Evolutionary conservation across 306 rosid genomes (phyloP).

Genomic region (Gillenia trifoliata): DNA sequence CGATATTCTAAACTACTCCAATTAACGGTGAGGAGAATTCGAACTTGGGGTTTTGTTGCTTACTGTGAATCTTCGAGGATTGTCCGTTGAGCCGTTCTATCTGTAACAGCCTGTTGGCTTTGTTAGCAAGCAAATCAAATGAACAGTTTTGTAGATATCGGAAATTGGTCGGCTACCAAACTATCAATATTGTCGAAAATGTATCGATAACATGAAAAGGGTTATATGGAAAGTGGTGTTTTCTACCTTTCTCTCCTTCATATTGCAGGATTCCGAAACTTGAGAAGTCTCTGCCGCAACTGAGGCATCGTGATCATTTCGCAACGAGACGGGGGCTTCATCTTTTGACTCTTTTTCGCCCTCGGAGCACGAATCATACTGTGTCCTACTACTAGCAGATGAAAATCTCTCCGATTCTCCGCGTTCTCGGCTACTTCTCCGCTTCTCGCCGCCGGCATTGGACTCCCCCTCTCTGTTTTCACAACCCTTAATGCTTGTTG

Average conservation of each 20-base stretch:
- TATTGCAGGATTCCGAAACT: conserved; percentile 25
- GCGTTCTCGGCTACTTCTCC: conserved; percentile 14
- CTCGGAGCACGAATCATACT: conserved; percentile 50
- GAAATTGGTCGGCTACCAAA: neutral
- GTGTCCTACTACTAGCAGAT: conserved; percentile 50
- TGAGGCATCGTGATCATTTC: conserved; percentile 9
- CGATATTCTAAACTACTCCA: neutral
- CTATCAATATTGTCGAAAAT: neutral
- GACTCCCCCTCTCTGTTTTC: conserved; percentile 18
- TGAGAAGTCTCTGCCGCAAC: conserved; percentile 27
- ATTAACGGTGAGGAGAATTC: too few relatives aligned
- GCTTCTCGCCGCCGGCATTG: conserved; percentile 10
- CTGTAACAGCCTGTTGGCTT: conserved; percentile 53
- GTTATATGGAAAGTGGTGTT: conserved; percentile 9
- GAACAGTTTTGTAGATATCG: neutral
- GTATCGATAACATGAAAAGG: neutral
- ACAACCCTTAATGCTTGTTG: conserved; percentile 12
- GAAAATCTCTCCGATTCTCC: conserved; percentile 43
- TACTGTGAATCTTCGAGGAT: conserved; percentile 25
- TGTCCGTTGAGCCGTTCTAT: conserved; percentile 23
- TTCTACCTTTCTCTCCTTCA: conserved; percentile 42
- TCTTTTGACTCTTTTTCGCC: conserved; percentile 29
- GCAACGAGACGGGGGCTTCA: conserved; percentile 1
- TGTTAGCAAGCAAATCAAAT: conserved; percentile 34
- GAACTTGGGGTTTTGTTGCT: conserved; percentile 16